Percentiles rank a stretch among this genome's conserved stretches.
Conservation (phyloP, 2,329 filamentous ascomycete species). For the Penicillium psychrosexuale region DNA sequence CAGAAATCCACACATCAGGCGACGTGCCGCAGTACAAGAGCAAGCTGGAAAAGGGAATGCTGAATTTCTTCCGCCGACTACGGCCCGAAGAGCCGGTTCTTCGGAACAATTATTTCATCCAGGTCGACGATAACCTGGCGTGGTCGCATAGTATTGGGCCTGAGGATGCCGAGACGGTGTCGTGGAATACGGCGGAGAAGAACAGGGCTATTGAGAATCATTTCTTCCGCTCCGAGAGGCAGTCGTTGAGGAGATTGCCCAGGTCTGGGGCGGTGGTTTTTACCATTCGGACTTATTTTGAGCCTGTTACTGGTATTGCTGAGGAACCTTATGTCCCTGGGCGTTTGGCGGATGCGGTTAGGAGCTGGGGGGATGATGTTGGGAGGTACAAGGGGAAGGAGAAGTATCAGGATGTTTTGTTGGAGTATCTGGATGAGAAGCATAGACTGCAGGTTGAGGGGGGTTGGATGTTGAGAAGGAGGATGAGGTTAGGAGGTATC, state of each 20-base stretch:
- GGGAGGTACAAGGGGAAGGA: conserved; percentile 74
- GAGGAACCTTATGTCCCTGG: conserved; percentile 75
- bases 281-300: conserved; percentile 77
- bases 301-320: conserved; percentile 64
- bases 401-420: conserved; percentile 67
- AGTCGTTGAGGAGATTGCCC: conserved; percentile 64
- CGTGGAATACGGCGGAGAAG: conserved; percentile 75
- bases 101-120: conserved; percentile 83
- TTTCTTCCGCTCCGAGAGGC: conserved; percentile 72
- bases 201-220: conserved; percentile 69
- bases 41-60: conserved; percentile 74
- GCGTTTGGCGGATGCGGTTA: conserved; percentile 69
- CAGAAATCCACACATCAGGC: conserved; percentile 74
- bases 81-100: conserved; percentile 64
- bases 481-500: conserved; percentile 61
- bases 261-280: conserved; percentile 62
- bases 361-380: conserved; percentile 80
- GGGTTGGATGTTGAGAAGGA: conserved; percentile 63
- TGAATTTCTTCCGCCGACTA: conserved; percentile 73
- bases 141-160: conserved; percentile 74
- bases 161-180: conserved; percentile 63
- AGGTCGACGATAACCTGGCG: conserved; percentile 72
- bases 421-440: conserved; percentile 72
- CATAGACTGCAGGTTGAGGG: conserved; percentile 69
- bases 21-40: conserved; percentile 69